A percentile compares a stretch with the other conserved stretches of the same genome.
These are phyloP conservation scores for Colletotrichum higginsianum DNA, from an alignment of 2,329 filamentous ascomycete genomes.

Conservation along the genomic window DNA sequence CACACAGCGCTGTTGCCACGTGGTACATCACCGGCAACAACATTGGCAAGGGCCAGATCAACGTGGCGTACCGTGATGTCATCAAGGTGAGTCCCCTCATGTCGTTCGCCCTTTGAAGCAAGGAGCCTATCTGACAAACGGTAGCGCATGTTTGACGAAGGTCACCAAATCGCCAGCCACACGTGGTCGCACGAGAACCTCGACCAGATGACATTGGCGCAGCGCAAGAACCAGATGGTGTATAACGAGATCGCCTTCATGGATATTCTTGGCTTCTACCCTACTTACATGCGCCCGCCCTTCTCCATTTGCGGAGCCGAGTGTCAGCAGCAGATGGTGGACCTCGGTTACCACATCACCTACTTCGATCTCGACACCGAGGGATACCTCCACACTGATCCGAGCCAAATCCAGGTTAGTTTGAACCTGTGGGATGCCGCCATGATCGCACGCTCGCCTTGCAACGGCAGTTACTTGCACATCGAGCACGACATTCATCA, in stretches of 20 bases:
- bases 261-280: constrained; percentile 60
- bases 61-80: constrained; percentile 50
- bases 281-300: constrained; percentile 60
- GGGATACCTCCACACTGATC: constrained; percentile 44
- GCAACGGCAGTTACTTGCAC: constrained; percentile 44
- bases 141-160: constrained; percentile 58
- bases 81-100: constrained; percentile 50
- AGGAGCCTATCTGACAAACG: not conserved
- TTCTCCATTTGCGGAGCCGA: constrained; percentile 44
- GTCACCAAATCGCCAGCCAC: constrained; percentile 66
- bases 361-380: constrained; percentile 48
- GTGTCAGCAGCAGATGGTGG: constrained; percentile 34
- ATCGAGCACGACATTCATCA: constrained; percentile 62
- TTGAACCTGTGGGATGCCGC: constrained; percentile 53
- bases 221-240: constrained; percentile 57
- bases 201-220: constrained; percentile 50
- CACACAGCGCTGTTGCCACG: constrained; percentile 51
- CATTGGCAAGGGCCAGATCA: constrained; percentile 53
- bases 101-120: rapidly evolving
- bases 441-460: constrained; percentile 48
- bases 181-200: constrained; percentile 63
- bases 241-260: constrained; percentile 62
- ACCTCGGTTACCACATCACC: constrained; percentile 38
- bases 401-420: constrained; percentile 48
- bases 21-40: constrained; percentile 56